Evolutionary conservation across 2,329 filamentous ascomycete species (phyloP), one percentile per base, ranked within the genome.

Genomic region (Fusarium tanahbumbuense): DNA sequence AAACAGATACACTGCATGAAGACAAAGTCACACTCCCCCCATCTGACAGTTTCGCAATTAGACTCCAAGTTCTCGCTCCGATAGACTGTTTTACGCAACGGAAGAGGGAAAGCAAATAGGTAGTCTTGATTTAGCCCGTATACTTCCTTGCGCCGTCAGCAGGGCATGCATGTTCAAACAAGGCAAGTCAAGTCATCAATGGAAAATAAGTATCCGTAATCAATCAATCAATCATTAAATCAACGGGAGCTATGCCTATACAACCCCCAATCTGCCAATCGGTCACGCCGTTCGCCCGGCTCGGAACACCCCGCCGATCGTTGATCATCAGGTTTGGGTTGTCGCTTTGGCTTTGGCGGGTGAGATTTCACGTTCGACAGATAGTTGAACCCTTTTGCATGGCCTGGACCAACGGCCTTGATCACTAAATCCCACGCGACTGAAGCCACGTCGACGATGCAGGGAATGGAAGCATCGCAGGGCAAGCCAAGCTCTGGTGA

Each of bases 241-340:
- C 34, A 46, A 50, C 58, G 50, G 58, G 41, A 70, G 47, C 56
- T 37, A 46, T 57, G 60, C 27, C 50, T 52, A 60, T 58, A 54
- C 42, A 45, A 49, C 49, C 41, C 44, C 50, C 45, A 65, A 60
- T 66, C 58, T 46, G 32, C 56, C 60, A 74, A 72, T 72, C 72
- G 72, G 72, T 56, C 60, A 70, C 56, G 70, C 72, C 72, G 72
- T 60, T 60, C 52, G 60, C 40, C 60, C 64, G 56, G 18, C 6
- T 53, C 49, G 68, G 68, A 54, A 62, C 60, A 71, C 55, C 44
- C 68, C 68, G 64, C 64, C 52, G 68, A 71, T 71, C 68, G 60
- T 48, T 71, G 56, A 68, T 68, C 49, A 68, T 58, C 68, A 27
- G 18, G 41, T 44, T 44, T 44, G 41, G 22, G 20, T 25, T 25